These are phyloP conservation scores for Arabidopsis arenosa DNA, from an alignment of 345 rosid genomes.

Conservation along the genomic window DNA sequence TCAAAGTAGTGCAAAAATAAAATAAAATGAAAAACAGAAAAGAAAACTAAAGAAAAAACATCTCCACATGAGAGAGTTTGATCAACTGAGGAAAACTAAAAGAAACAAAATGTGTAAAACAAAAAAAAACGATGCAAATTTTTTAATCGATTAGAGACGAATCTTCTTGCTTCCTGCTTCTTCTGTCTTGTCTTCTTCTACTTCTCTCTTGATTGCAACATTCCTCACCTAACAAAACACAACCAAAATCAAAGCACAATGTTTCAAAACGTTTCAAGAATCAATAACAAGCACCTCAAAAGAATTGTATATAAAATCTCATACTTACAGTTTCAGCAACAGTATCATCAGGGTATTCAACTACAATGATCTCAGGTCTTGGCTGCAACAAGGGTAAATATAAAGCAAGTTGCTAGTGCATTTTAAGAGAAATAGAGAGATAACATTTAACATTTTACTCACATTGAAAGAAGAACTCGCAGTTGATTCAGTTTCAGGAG, in stretches of 20 bases:
- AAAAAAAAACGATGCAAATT: neutral
- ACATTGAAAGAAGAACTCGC: constrained; percentile 30
- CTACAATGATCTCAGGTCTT: neutral
- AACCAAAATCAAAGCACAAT: constrained; percentile 1
- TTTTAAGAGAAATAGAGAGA: neutral
- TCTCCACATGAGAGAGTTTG: constrained; percentile 1
- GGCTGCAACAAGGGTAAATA: constrained; percentile 11
- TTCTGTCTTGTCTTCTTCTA: constrained; percentile 26
- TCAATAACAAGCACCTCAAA: no score
- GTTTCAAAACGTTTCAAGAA: neutral
- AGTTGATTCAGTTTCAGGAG: constrained; percentile 30
- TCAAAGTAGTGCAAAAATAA: neutral
- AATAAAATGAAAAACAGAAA: neutral
- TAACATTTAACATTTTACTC: constrained; percentile 13
- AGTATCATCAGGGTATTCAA: constrained; percentile 10
- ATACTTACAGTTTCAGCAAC: constrained; percentile 25
- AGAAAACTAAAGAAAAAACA: neutral
- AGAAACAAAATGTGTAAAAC: neutral
- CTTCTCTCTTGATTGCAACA: constrained; percentile 20
- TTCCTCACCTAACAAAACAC: constrained; percentile 26
- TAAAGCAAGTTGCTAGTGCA: constrained; percentile 7
- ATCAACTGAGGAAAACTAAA: constrained; percentile 2
- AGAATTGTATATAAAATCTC: neutral
- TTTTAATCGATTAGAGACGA: constrained; percentile 27
- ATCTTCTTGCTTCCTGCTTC: constrained; percentile 24